Percentiles rank a stretch among this genome's conserved stretches.
These are phyloP conservation scores for Musa itinerans DNA, from an alignment of 176 grass and related monocot species.

Conservation along the genomic window DNA sequence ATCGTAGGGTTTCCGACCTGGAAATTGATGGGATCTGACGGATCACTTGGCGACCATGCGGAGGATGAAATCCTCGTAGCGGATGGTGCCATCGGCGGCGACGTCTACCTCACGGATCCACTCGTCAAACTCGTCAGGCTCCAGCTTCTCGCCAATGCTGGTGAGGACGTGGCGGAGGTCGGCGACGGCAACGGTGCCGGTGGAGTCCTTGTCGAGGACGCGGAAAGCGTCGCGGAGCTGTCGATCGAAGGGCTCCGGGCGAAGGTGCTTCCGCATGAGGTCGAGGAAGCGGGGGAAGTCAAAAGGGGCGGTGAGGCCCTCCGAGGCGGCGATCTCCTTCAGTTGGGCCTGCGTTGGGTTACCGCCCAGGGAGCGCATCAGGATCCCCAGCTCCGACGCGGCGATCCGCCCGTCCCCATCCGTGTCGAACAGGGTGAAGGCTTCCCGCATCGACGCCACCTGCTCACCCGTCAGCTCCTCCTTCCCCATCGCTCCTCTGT, in stretches of 20 bases:
- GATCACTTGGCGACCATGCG: constrained; percentile 85
- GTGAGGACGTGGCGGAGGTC: constrained; percentile 95
- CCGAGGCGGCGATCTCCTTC: constrained; percentile 54
- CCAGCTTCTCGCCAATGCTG: constrained; percentile 95
- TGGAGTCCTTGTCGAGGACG: constrained; percentile 96
- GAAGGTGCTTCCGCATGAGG: constrained; percentile 74
- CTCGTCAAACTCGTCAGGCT: constrained; percentile 92
- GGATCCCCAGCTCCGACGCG: constrained; percentile 80
- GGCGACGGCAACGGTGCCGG: constrained; percentile 68
- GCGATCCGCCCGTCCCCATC: constrained; percentile 88
- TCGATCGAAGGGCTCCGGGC: constrained; percentile 78
- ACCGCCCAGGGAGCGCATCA: constrained; percentile 87
- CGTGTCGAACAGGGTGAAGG: constrained; percentile 90
- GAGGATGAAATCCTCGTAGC: constrained; percentile 96
- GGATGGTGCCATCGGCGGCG: constrained; percentile 73
- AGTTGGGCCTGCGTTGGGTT: constrained; percentile 95
- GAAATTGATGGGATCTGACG: background rate
- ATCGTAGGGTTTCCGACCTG: background rate
- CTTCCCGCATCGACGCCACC: constrained; percentile 89
- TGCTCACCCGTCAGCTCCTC: constrained; percentile 74
- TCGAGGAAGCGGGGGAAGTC: constrained; percentile 91
- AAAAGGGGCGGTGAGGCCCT: constrained; percentile 73
- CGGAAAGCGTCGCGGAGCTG: constrained; percentile 90
- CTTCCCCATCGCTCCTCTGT: constrained; percentile 45
- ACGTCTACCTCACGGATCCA: constrained; percentile 97